Percentiles rank a stretch among this genome's conserved stretches.
phyloP scores from a whole-genome alignment of 2,329 filamentous ascomycete genomes.

The Chrysoporthe austroafricana region DNA sequence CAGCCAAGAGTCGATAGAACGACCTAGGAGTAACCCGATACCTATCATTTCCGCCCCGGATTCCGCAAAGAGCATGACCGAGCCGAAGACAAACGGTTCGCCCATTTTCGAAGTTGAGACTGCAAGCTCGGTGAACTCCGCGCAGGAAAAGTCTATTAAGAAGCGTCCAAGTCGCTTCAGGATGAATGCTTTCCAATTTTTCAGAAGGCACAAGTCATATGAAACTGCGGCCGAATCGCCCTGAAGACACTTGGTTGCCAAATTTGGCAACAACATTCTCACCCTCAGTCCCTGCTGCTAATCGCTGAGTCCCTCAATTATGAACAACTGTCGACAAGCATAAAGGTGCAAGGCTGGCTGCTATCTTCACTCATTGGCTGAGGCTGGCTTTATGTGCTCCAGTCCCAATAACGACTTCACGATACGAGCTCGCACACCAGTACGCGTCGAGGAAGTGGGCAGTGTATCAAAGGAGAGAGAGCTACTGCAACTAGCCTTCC shows the following conservation, averaged over 20 bases:
- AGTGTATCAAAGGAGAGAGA: background rate
- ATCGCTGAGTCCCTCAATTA: background rate
- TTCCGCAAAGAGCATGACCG: constrained; percentile 34
- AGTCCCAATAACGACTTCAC: background rate
- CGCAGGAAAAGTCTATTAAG: constrained; percentile 55
- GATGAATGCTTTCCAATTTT: constrained; percentile 64
- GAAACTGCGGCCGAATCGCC: constrained; percentile 38
- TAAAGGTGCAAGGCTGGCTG: background rate
- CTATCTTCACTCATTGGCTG: background rate
- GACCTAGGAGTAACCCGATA: constrained; percentile 48
- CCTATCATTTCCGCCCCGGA: constrained; percentile 39
- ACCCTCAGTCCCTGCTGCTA: background rate
- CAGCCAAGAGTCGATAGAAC: constrained; percentile 61
- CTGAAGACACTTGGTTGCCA: background rate
- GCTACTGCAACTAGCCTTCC: background rate
- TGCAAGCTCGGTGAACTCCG: constrained; percentile 48
- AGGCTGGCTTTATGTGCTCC: background rate
- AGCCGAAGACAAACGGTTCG: constrained; percentile 35
- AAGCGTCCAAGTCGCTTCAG: constrained; percentile 68
- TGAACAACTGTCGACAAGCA: background rate
- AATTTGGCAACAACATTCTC: background rate
- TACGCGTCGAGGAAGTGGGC: background rate
- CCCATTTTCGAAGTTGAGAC: constrained; percentile 41
- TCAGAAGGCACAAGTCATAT: constrained; percentile 55
- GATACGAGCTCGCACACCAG: background rate